A percentile compares a stretch with the other conserved stretches of the same genome.
Conservation (phyloP, 129 eudicot species). For the Flaveria bidentis region DNA sequence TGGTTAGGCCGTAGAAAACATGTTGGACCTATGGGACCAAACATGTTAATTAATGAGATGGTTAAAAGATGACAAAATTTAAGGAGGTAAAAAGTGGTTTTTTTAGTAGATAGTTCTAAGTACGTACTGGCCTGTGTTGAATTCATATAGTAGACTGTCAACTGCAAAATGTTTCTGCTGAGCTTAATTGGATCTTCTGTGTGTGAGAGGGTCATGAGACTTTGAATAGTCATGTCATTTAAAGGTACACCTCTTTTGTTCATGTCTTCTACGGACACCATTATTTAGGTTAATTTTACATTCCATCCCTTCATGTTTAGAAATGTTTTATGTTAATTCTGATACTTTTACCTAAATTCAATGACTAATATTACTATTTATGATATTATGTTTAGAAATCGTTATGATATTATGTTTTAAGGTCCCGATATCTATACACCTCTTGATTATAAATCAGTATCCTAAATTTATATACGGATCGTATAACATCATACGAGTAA, state of each 20-base stretch:
- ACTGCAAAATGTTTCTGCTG: conserved; percentile 41
- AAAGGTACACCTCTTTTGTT: conserved; percentile 40
- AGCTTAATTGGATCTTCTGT: conserved; percentile 40
- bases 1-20: background rate
- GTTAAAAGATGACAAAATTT: conserved; percentile 39
- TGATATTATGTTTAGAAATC: too few relatives aligned
- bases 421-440: too few relatives aligned
- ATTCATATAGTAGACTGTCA: conserved; percentile 39
- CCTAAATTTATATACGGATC: too few relatives aligned
- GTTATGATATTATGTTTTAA: too few relatives aligned
- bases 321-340: conserved; percentile 20
- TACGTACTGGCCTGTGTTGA: background rate
- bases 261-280: conserved; percentile 40
- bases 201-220: conserved; percentile 28
- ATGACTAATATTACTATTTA: background rate
- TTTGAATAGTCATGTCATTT: conserved; percentile 44
- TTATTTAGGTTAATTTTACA: conserved; percentile 19
- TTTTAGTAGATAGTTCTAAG: conserved; percentile 20
- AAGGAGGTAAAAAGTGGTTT: conserved; percentile 28
- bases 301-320: conserved; percentile 25
- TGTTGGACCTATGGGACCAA: background rate
- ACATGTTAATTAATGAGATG: background rate
- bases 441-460: too few relatives aligned
- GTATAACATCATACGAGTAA: too few relatives aligned
- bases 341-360: conserved; percentile 20